A percentile compares a stretch with the other conserved stretches of the same genome.
phyloP scores from a whole-genome alignment of 2,329 filamentous ascomycete genomes.

The Alternaria brassicicola region DNA sequence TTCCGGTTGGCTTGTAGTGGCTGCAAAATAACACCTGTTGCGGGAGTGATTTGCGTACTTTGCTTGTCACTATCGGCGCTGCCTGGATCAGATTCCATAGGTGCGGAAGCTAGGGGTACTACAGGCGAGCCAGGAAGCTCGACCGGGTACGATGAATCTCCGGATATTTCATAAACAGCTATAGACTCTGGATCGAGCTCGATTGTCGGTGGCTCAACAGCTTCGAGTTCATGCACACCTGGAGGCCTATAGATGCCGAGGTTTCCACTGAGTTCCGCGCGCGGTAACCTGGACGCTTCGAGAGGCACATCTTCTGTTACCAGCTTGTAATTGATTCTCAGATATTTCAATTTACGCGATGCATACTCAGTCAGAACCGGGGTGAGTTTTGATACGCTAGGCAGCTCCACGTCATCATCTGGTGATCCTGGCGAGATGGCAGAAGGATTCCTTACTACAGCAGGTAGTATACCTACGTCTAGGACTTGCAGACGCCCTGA shows the following conservation, averaged over 20 bases:
- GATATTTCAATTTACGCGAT: constrained; percentile 57
- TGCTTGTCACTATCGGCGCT: not conserved
- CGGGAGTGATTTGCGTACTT: constrained; percentile 7
- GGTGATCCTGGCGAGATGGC: not conserved
- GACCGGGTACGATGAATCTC: constrained; percentile 34
- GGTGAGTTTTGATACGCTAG: constrained; percentile 61
- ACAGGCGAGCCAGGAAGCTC: constrained; percentile 32
- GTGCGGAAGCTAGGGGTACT: not conserved
- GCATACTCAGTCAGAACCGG: constrained; percentile 57
- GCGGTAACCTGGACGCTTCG: constrained; percentile 23
- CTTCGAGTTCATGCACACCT: constrained; percentile 38
- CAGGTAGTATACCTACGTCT: constrained; percentile 59
- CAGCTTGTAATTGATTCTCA: constrained; percentile 62
- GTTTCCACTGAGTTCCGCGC: constrained; percentile 37
- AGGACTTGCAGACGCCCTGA: constrained; percentile 61
- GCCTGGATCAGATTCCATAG: not conserved
- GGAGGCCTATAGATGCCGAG: constrained; percentile 22
- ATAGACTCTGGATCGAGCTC: constrained; percentile 34
- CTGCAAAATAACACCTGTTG: constrained; percentile 41
- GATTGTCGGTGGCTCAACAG: constrained; percentile 9
- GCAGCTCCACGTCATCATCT: constrained; percentile 41
- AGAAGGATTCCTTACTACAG: constrained; percentile 16
- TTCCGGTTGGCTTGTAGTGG: constrained; percentile 46
- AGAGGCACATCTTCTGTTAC: constrained; percentile 54
- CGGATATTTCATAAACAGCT: constrained; percentile 33